phyloP scores from a whole-genome alignment of 1,284 basidiomycete genomes.

The Gymnopus androsaceus region DNA sequence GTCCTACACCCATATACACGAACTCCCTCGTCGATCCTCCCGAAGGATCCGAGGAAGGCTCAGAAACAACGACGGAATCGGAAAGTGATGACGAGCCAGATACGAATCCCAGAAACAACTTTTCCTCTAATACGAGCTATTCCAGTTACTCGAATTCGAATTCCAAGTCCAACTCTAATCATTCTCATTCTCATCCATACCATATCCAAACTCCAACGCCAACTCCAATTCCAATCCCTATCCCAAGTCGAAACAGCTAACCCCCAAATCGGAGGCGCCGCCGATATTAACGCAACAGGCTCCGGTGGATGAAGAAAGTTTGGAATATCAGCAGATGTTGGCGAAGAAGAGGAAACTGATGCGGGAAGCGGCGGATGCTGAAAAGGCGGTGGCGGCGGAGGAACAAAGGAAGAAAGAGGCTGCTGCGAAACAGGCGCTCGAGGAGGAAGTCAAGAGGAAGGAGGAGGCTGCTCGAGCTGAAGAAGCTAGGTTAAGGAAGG shows the following conservation, averaged over 20 bases:
- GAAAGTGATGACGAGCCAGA: not conserved
- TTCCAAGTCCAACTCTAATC: too few relatives aligned
- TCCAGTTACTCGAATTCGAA: not conserved
- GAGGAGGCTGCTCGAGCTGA: not conserved
- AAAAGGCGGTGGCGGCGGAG: conserved; percentile 10
- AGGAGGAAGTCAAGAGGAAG: conserved; percentile 1
- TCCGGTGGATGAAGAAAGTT: conserved; percentile 1
- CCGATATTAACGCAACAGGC: not conserved
- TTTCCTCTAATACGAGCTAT: not conserved
- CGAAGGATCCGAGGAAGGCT: not conserved
- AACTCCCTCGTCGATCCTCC: not conserved
- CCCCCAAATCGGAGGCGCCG: too few relatives aligned
- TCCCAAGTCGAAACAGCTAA: too few relatives aligned
- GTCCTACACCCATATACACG: not conserved
- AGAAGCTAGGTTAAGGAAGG: not conserved
- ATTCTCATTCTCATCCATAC: too few relatives aligned
- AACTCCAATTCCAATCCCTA: too few relatives aligned
- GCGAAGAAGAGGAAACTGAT: not conserved
- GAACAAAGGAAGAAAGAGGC: not conserved
- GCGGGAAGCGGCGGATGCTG: not conserved
- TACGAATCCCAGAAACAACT: not conserved
- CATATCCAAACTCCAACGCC: not conserved
- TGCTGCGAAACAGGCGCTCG: not conserved
- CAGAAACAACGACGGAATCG: conserved; percentile 1
- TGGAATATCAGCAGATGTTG: conserved; percentile 2